phyloP scores from a whole-genome alignment of 805 yeast species.

The Komagataella populi region DNA sequence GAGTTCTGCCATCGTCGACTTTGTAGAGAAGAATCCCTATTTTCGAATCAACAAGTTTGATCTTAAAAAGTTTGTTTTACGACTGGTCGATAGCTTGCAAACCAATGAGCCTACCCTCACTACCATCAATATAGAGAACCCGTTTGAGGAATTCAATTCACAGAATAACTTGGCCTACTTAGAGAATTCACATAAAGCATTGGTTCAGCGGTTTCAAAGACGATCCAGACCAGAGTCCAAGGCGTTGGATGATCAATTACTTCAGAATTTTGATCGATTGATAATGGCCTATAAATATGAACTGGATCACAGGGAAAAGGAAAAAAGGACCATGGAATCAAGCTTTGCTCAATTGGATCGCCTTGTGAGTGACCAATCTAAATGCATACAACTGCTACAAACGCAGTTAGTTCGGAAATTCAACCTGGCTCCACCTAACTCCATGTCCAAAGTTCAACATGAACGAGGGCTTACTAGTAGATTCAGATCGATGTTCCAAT shows the following conservation, averaged over 20 bases:
- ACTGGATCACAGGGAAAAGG: neutral
- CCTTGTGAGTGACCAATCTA: neutral
- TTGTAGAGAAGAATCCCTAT: neutral
- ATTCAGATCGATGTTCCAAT: neutral
- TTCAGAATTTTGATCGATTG: neutral
- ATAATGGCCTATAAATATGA: neutral
- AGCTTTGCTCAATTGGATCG: neutral
- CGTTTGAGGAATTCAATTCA: neutral
- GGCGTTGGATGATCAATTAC: neutral
- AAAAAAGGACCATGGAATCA: neutral
- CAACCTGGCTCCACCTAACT: neutral
- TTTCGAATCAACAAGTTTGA: neutral
- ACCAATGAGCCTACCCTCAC: neutral
- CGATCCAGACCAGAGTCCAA: neutral
- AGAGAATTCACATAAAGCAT: neutral
- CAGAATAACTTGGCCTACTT: neutral
- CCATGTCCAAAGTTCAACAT: neutral
- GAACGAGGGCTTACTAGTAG: neutral
- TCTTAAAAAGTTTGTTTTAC: neutral
- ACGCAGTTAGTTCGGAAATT: neutral
- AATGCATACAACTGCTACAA: neutral
- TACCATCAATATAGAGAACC: neutral
- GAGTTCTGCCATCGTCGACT: neutral
- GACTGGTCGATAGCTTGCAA: neutral
- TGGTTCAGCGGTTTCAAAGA: neutral